A percentile compares a stretch with the other conserved stretches of the same genome.
Evolutionary conservation across 2,329 filamentous ascomycete species (phyloP).

Genomic region (Fusarium nisikadoi): DNA sequence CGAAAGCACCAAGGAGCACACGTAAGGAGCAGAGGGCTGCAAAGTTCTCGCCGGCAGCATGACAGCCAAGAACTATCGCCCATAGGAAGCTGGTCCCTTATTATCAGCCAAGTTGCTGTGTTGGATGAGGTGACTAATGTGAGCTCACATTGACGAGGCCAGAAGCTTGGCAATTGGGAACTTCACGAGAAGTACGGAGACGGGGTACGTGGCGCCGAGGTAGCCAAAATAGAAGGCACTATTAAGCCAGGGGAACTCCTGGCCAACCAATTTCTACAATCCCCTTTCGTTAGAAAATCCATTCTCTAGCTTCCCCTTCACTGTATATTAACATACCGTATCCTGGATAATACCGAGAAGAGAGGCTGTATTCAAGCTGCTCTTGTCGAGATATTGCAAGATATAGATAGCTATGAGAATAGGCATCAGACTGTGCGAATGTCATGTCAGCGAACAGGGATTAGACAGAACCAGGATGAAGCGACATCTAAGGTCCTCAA

Average conservation of each 20-base stretch:
- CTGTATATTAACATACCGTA: not conserved
- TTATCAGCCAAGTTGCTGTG: rapidly evolving
- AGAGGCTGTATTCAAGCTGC: not conserved
- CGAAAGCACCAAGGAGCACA: not conserved
- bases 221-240: not conserved
- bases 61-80: not conserved
- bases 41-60: not conserved
- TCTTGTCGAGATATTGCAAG: not conserved
- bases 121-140: too few relatives aligned
- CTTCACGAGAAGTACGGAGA: not conserved
- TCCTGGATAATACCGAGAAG: not conserved
- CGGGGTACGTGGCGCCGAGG: not conserved
- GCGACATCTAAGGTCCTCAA: rapidly evolving
- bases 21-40: not conserved
- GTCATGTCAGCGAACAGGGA: not conserved
- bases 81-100: not conserved
- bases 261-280: not conserved
- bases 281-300: not conserved
- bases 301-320: too few relatives aligned
- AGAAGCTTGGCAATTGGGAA: not conserved
- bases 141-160: not conserved
- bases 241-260: not conserved
- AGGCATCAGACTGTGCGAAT: not conserved
- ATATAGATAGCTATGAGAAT: not conserved
- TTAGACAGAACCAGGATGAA: rapidly evolving